phyloP scores from a whole-genome alignment of 1,139 yeast genomes.

The Blastobotrys capitulatus region DNA sequence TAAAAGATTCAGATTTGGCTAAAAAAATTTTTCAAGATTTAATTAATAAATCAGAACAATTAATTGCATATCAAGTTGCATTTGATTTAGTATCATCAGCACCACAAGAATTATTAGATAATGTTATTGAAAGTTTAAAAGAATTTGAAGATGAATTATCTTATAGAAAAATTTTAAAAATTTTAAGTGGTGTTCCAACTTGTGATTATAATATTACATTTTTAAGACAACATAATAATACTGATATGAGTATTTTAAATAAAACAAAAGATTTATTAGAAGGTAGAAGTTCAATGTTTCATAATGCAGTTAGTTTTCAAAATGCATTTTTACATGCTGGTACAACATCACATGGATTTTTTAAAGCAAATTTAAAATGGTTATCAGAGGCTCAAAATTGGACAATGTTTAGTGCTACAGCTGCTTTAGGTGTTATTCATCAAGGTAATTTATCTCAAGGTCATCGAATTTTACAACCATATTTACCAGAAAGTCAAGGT shows the following conservation, averaged over 20 bases:
- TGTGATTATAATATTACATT: slow-evolving; percentile 91
- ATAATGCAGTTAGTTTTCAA: slow-evolving; percentile 91
- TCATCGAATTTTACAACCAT: slow-evolving; percentile 78
- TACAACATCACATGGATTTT: slow-evolving; percentile 91
- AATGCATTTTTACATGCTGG: slow-evolving; percentile 96
- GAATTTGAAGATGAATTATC: slow-evolving; percentile 35
- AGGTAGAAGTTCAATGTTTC: slow-evolving; percentile 90
- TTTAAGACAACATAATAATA: slow-evolving; percentile 76
- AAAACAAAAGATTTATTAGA: slow-evolving; percentile 78
- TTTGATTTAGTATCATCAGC: slow-evolving; percentile 91
- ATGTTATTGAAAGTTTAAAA: slow-evolving; percentile 33
- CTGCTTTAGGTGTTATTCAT: slow-evolving; percentile 96
- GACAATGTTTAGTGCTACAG: slow-evolving; percentile 98
- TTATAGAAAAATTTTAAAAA: slow-evolving; percentile 49
- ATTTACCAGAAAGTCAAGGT: slow-evolving; percentile 74
- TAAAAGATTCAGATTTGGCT: slow-evolving; percentile 72
- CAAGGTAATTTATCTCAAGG: slow-evolving; percentile 94
- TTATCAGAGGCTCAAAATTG: slow-evolving; percentile 94
- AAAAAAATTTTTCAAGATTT: slow-evolving; percentile 59
- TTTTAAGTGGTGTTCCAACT: slow-evolving; percentile 89
- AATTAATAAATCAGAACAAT: slow-evolving; percentile 35
- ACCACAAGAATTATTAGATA: slow-evolving; percentile 80
- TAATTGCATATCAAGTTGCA: slow-evolving; percentile 87
- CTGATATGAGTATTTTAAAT: slow-evolving; percentile 77
- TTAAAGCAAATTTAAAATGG: slow-evolving; percentile 91